phyloP scores from a whole-genome alignment of 805 yeast species.

The Kregervanrija pseudodelftensis region DNA sequence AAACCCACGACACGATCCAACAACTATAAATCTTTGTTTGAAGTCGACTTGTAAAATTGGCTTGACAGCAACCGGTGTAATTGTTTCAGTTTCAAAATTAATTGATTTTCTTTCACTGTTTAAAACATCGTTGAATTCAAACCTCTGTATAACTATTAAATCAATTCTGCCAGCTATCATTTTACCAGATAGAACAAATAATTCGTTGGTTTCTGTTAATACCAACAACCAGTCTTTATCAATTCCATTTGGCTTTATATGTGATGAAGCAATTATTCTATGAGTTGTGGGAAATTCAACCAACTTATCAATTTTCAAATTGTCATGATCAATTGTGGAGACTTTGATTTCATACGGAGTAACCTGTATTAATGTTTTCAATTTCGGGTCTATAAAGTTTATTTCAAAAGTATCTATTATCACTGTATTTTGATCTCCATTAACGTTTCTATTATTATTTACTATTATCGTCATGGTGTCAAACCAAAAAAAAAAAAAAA shows the following conservation, averaged over 20 bases:
- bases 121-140: slow-evolving; percentile 9
- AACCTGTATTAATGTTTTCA: no score
- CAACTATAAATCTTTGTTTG: slow-evolving; percentile 12
- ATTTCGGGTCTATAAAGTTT: no score
- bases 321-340: no score
- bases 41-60: slow-evolving; percentile 18
- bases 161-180: neutral
- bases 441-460: no score
- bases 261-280: slow-evolving; percentile 14
- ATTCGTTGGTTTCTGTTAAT: slow-evolving; percentile 17
- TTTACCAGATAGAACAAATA: slow-evolving; percentile 14
- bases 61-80: slow-evolving; percentile 7
- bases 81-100: neutral
- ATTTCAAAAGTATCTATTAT: no score
- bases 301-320: neutral
- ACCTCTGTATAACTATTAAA: slow-evolving; percentile 12
- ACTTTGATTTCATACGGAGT: no score
- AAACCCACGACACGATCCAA: slow-evolving; percentile 16
- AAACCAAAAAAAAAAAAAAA: no score
- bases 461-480: no score
- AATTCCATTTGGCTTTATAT: slow-evolving; percentile 14
- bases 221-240: slow-evolving; percentile 17
- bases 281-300: neutral
- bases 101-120: neutral
- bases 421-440: no score